Base-by-base conservation (phyloP, 148 eudicot species). In the Amaranthus hypochondriacus region DNA sequence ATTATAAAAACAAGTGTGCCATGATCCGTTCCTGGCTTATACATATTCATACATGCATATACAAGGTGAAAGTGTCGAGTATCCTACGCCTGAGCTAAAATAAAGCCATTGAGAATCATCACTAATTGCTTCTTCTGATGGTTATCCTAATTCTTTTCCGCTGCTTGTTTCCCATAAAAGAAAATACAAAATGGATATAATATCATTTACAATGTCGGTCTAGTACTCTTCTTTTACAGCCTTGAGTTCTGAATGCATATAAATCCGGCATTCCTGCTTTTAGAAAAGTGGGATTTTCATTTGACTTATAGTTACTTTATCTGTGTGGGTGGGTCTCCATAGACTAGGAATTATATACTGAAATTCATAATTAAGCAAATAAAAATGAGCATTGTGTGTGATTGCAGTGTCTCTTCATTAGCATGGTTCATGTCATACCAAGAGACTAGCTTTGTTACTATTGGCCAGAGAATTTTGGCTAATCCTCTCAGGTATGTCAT, bases 391-490 rank as follows among this genome's bases (percentile, higher is more conserved):
- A 48, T 66, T 68, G 13, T 56, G 60, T 71, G n/a, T 66, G 53
- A 47, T 61, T 80, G 87, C 90, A 95, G 99, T 87, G 92, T 95
- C 68, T 95, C 98, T 73, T 90, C 99, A 15, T 80, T 95, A 77
- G 99, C 92, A 58, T 89, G 94, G 99, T 95, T 95, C 88, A 95
- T 95, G 99, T 95, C 99, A 70, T 92, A 95, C 84, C 99, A 95
- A 75, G 99, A 95, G 69, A 85, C 92, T 63, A 95, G 99, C 81
- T 90, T 95, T 53, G 99, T 87, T 78, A 95, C 99, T 48, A 95
- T 95, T 74, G 96, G 99, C 75, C 99, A 95, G 82, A 83, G 99
- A 83, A 84, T 92, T 81, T 82, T 95, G 75, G 96, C 97, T 67
- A 92, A 92, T 83, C 99, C 97, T 76, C 91, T 92, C 78, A 95